A percentile compares a stretch with the other conserved stretches of the same genome.
Conservation (phyloP, 1,139 yeast genomes). For the Lodderomyces elongisporus region DNA sequence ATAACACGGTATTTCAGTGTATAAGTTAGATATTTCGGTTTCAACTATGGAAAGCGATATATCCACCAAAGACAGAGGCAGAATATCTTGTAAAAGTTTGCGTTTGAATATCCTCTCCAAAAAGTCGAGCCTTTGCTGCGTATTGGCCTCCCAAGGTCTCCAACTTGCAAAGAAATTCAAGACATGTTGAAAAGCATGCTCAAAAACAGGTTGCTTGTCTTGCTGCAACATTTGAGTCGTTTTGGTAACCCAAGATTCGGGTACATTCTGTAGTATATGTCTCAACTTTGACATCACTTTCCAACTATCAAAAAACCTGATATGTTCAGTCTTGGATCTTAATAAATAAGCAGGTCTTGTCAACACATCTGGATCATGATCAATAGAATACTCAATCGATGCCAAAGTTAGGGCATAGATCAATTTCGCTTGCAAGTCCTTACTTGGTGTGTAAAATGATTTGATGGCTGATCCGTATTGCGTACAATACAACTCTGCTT, state of each 20-base stretch:
- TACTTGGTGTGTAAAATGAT: no score
- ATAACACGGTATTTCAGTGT: no score
- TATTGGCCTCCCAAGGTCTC: slow-evolving; percentile 82
- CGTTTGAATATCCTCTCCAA: slow-evolving; percentile 45
- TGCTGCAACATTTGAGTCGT: slow-evolving; percentile 19
- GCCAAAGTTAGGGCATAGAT: slow-evolving; percentile 59
- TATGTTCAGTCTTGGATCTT: slow-evolving; percentile 65
- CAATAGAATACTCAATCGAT: slow-evolving; percentile 54
- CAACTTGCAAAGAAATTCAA: slow-evolving; percentile 63
- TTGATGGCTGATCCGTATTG: not conserved
- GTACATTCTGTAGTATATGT: slow-evolving; percentile 63
- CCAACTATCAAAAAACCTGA: slow-evolving; percentile 84
- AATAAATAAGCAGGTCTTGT: slow-evolving; percentile 84
- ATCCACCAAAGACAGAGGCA: no score
- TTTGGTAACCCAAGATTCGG: slow-evolving; percentile 43
- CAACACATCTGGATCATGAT: slow-evolving; percentile 83
- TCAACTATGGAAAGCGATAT: no score
- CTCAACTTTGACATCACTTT: slow-evolving; percentile 72
- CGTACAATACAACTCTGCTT: not conserved
- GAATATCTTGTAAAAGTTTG: no score
- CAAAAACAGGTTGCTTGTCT: slow-evolving; percentile 39
- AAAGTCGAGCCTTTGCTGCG: slow-evolving; percentile 46
- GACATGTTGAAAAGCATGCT: slow-evolving; percentile 51
- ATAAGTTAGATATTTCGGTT: no score
- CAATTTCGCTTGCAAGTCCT: slow-evolving; percentile 30